Conservation (phyloP, 2,329 filamentous ascomycete species). For the Aschersonia sp. region DNA sequence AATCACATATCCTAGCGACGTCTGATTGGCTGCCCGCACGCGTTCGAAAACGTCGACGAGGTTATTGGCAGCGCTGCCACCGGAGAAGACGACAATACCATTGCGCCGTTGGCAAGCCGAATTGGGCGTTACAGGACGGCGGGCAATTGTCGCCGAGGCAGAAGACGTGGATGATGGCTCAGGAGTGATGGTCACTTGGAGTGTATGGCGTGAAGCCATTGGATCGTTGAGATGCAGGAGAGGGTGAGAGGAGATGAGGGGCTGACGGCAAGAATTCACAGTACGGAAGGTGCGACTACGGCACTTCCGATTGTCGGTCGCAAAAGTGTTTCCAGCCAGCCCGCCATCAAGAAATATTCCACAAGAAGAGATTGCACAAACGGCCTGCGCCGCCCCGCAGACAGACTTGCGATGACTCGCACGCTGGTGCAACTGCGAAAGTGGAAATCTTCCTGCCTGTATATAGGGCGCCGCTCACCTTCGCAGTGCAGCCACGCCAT, state of each 20-base stretch:
- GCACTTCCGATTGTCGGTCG: no score
- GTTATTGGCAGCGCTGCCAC: constrained; percentile 86
- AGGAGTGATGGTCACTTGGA: background rate
- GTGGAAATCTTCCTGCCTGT: no score
- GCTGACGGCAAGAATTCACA: background rate
- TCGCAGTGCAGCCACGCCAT: no score
- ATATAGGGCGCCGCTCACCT: no score
- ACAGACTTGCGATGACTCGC: no score
- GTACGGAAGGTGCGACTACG: no score
- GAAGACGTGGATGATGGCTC: background rate
- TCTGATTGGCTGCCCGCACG: constrained; percentile 48
- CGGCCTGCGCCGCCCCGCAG: no score
- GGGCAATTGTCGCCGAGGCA: background rate
- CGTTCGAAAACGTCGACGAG: constrained; percentile 79
- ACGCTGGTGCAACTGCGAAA: no score
- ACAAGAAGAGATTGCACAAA: no score
- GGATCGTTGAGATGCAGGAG: background rate
- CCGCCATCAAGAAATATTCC: no score
- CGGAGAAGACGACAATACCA: constrained; percentile 71
- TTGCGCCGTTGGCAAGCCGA: constrained; percentile 3
- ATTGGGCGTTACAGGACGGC: background rate
- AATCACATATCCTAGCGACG: constrained; percentile 70
- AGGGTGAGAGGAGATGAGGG: background rate
- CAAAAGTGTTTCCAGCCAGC: no score
- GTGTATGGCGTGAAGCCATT: background rate